These are phyloP conservation scores for Aspergillus cavernicola DNA, from an alignment of 495 filamentous ascomycete genomes.

Conservation along the genomic window DNA sequence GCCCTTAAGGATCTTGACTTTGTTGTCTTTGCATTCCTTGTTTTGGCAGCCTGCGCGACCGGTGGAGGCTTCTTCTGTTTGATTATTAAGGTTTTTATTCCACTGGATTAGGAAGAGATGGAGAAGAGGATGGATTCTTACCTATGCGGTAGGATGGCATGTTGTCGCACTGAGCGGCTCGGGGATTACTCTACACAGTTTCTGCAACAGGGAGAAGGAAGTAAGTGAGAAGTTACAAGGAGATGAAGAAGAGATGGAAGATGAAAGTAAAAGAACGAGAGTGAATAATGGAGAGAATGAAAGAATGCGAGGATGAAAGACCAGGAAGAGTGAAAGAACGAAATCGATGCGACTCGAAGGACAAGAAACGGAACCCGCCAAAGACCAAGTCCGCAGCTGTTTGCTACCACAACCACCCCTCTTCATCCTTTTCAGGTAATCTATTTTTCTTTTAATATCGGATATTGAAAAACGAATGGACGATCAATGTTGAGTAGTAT, in stretches of 20 bases:
- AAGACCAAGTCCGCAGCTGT: conserved; percentile 22
- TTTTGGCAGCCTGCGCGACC: conserved; percentile 66
- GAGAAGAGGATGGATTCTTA: conserved; percentile 4
- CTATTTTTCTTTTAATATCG: not conserved
- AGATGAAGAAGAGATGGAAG: not conserved
- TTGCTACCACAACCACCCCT: not conserved
- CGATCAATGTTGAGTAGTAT: not conserved
- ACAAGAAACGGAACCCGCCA: conserved; percentile 16
- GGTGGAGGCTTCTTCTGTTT: conserved; percentile 55
- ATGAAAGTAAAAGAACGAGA: not conserved
- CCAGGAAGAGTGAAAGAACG: not conserved
- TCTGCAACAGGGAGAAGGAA: not conserved
- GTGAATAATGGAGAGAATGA: conserved; percentile 1
- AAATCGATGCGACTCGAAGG: not conserved
- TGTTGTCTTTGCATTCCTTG: conserved; percentile 59
- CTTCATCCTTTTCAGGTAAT: not conserved
- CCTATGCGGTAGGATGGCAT: conserved; percentile 23
- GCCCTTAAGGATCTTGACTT: conserved; percentile 70
- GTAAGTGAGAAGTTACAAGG: not conserved
- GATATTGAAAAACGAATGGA: not conserved
- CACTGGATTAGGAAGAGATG: not conserved
- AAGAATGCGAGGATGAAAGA: conserved; percentile 5
- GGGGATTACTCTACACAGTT: not conserved
- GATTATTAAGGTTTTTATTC: conserved; percentile 4
- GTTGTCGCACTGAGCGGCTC: not conserved